phyloP scores from a whole-genome alignment of 2,329 filamentous ascomycete species.

The Plectosphaerella cucumerina region DNA sequence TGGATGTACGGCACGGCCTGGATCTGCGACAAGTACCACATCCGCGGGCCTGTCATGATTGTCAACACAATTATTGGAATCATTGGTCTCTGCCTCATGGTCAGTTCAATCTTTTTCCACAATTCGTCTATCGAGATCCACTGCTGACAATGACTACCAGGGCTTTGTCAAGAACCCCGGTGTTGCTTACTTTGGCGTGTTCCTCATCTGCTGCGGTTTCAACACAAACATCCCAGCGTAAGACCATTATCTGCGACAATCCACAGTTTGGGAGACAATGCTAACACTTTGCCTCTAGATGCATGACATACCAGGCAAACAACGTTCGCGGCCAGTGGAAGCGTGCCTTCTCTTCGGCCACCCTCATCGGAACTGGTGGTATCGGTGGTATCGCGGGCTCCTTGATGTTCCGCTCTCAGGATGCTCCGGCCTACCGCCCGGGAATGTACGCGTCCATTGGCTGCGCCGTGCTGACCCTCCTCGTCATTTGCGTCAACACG shows the following conservation, averaged over 20 bases:
- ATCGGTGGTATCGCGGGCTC: constrained; percentile 12
- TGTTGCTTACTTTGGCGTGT: constrained; percentile 64
- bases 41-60: constrained; percentile 65
- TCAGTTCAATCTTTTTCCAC: background rate
- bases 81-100: constrained; percentile 60
- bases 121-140: background rate
- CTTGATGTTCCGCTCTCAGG: constrained; percentile 9
- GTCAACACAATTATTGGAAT: constrained; percentile 55
- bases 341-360: constrained; percentile 11
- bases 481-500: constrained; percentile 3
- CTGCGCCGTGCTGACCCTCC: constrained; percentile 1
- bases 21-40: constrained; percentile 58
- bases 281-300: background rate
- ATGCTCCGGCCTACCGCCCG: background rate
- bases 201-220: constrained; percentile 35
- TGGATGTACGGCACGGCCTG: constrained; percentile 60
- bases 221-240: constrained; percentile 5
- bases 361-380: constrained; percentile 10
- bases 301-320: constrained; percentile 9
- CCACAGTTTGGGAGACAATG: background rate
- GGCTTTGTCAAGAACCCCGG: constrained; percentile 46
- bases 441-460: constrained; percentile 5
- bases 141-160: background rate
- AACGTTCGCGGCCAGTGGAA: constrained; percentile 14
- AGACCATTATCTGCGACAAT: background rate